A percentile compares a stretch with the other conserved stretches of the same genome.
phyloP scores from a whole-genome alignment of 2,329 filamentous ascomycete species.

The Colletotrichum liriopes region DNA sequence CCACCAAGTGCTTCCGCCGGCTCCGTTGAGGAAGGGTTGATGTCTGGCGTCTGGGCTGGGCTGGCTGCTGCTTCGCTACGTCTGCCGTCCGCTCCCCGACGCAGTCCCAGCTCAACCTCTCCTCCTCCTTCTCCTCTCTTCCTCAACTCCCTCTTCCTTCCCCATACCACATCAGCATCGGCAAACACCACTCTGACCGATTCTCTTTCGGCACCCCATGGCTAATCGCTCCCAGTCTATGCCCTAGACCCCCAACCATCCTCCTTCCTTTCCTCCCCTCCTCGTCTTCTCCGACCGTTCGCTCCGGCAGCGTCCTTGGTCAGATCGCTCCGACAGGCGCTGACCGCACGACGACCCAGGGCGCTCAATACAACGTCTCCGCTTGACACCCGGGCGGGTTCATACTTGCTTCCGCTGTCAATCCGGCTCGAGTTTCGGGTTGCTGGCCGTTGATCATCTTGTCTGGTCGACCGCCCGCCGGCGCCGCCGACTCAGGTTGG shows the following conservation, averaged over 20 bases:
- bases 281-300: slow-evolving; percentile 37
- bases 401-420: background rate
- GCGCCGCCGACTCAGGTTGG: slow-evolving; percentile 24
- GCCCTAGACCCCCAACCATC: slow-evolving; percentile 28
- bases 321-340: slow-evolving; percentile 41
- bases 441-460: slow-evolving; percentile 47
- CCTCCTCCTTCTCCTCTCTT: slow-evolving; percentile 37
- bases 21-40: slow-evolving; percentile 20
- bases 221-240: slow-evolving; percentile 40
- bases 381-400: slow-evolving; percentile 9
- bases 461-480: slow-evolving; percentile 34
- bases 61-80: slow-evolving; percentile 24
- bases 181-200: slow-evolving; percentile 5
- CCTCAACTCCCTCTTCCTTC: slow-evolving; percentile 13
- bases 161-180: slow-evolving; percentile 29
- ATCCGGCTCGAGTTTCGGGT: slow-evolving; percentile 30
- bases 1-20: slow-evolving; percentile 6
- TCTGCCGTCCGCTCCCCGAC: slow-evolving; percentile 31
- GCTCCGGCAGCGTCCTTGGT: slow-evolving; percentile 43
- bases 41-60: slow-evolving; percentile 13
- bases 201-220: slow-evolving; percentile 11
- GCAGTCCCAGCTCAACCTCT: slow-evolving; percentile 35
- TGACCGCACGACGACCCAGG: slow-evolving; percentile 37
- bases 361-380: slow-evolving; percentile 13
- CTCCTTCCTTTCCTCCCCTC: slow-evolving; percentile 20